These are phyloP conservation scores for Grosmannia penicillata DNA, from an alignment of 2,329 filamentous ascomycete species.

Conservation along the genomic window DNA sequence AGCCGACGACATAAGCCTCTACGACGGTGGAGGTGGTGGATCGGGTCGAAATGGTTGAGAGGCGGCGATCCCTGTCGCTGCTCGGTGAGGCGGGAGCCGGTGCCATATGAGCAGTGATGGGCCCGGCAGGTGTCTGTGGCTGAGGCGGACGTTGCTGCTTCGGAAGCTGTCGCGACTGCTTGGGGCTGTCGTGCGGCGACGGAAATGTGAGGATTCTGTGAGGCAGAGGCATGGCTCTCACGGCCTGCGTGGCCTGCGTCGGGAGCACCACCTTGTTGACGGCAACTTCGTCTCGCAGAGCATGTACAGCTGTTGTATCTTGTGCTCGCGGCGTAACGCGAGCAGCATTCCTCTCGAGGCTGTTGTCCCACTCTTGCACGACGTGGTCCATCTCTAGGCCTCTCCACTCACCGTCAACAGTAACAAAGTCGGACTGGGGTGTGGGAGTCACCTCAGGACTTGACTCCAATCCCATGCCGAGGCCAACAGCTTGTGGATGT, in stretches of 20 bases:
- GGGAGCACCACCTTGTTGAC: slow-evolving; percentile 33
- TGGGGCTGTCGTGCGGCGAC: slow-evolving; percentile 18
- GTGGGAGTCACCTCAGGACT: slow-evolving; percentile 24
- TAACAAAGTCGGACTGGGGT: slow-evolving; percentile 32
- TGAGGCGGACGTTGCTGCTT: background rate
- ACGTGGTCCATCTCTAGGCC: slow-evolving; percentile 25
- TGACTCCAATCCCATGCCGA: slow-evolving; percentile 28
- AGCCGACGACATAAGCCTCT: slow-evolving; percentile 42
- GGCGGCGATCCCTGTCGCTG: slow-evolving; percentile 29
- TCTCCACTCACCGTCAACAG: slow-evolving; percentile 46
- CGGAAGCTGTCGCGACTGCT: slow-evolving; percentile 17
- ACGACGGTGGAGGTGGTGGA: slow-evolving; percentile 42
- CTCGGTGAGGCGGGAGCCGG: slow-evolving; percentile 21
- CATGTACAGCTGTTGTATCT: slow-evolving; percentile 11
- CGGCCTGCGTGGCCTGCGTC: slow-evolving; percentile 35
- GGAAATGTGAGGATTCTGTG: slow-evolving; percentile 24
- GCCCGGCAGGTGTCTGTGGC: slow-evolving; percentile 2
- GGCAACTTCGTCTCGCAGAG: slow-evolving; percentile 20
- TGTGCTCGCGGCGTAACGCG: slow-evolving; percentile 28
- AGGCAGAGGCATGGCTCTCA: slow-evolving; percentile 31
- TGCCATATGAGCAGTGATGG: slow-evolving; percentile 3
- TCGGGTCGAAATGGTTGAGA: slow-evolving; percentile 38
- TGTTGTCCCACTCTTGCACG: slow-evolving; percentile 40
- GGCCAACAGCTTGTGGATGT: slow-evolving; percentile 22
- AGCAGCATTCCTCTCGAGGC: slow-evolving; percentile 37